Conservation (phyloP, 169 alveolate genomes). For the Plasmodium cynomolgi region DNA sequence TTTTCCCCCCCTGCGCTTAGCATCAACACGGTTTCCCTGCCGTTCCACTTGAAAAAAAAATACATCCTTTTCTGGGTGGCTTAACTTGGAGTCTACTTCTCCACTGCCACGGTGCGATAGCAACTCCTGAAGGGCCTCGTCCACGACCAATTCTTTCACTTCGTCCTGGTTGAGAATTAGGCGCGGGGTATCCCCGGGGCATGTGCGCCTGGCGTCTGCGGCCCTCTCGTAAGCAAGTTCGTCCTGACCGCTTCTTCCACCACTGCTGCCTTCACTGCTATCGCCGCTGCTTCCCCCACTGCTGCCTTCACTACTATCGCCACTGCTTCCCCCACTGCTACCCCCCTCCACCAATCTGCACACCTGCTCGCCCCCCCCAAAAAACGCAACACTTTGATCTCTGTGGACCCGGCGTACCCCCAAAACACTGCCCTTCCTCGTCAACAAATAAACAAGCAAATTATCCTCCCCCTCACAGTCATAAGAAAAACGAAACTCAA, state of each 20-base stretch:
- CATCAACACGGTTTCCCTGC: not conserved
- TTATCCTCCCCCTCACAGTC: conserved; percentile 1
- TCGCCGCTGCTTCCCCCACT: not conserved
- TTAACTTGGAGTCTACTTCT: not conserved
- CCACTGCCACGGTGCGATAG: not conserved
- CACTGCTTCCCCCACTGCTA: not conserved
- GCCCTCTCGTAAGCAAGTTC: not conserved
- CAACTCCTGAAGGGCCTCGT: conserved; percentile 4
- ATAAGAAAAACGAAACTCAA: conserved; percentile 44
- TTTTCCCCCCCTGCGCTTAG: not conserved
- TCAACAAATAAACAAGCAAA: conserved; percentile 17
- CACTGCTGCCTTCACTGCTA: not conserved
- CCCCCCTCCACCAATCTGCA: conserved; percentile 2
- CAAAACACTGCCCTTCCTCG: conserved; percentile 10
- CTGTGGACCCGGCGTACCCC: not conserved
- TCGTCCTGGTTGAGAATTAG: not conserved
- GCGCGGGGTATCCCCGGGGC: not conserved
- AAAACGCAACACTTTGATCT: not conserved
- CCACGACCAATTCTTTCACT: conserved; percentile 1
- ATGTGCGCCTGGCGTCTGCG: not conserved
- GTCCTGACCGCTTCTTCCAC: not conserved
- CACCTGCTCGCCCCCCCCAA: not conserved
- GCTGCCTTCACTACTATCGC: not conserved
- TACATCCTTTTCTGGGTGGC: not conserved
- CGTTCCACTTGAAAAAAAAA: conserved; percentile 45